Percentiles rank a stretch among this genome's conserved stretches.
Evolutionary conservation across 805 yeast species (phyloP).

Genomic region (Cyberlindnera suaveolens): DNA sequence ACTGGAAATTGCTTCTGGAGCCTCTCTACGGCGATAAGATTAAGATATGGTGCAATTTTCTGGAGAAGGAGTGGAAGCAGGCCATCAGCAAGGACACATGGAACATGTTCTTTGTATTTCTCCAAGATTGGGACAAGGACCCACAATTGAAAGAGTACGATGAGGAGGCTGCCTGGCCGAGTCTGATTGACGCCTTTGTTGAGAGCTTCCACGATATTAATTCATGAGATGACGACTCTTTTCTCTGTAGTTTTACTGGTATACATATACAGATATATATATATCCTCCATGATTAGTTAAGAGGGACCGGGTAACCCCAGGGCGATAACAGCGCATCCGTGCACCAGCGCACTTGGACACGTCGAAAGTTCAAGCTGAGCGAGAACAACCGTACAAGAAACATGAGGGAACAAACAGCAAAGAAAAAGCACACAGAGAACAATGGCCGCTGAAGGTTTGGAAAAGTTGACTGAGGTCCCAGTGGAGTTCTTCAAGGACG

Average conservation of each 20-base stretch:
- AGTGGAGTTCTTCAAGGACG: conserved; percentile 85
- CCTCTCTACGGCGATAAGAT: conserved; percentile 27
- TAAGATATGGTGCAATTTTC: conserved; percentile 55
- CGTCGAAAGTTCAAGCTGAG: background rate
- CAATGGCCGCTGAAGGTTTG: conserved; percentile 48
- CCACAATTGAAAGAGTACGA: conserved; percentile 56
- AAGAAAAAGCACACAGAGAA: background rate
- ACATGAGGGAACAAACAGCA: background rate
- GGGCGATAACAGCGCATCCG: background rate
- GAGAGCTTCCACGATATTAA: conserved; percentile 34
- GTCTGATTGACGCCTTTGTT: conserved; percentile 76
- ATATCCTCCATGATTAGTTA: background rate
- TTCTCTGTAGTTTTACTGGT: no score
- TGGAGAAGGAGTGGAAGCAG: conserved; percentile 36
- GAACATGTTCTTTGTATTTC: conserved; percentile 74
- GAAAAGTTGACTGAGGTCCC: conserved; percentile 84
- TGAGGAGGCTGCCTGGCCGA: conserved; percentile 89
- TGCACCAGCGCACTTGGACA: conserved; percentile 1
- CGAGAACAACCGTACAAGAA: background rate
- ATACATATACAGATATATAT: no score
- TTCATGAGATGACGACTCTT: no score
- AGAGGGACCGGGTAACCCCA: background rate
- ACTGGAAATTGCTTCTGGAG: conserved; percentile 68
- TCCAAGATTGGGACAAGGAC: conserved; percentile 45
- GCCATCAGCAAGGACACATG: conserved; percentile 70